phyloP scores from a whole-genome alignment of 1,139 yeast genomes.

The Saccharomyces uvarum region DNA sequence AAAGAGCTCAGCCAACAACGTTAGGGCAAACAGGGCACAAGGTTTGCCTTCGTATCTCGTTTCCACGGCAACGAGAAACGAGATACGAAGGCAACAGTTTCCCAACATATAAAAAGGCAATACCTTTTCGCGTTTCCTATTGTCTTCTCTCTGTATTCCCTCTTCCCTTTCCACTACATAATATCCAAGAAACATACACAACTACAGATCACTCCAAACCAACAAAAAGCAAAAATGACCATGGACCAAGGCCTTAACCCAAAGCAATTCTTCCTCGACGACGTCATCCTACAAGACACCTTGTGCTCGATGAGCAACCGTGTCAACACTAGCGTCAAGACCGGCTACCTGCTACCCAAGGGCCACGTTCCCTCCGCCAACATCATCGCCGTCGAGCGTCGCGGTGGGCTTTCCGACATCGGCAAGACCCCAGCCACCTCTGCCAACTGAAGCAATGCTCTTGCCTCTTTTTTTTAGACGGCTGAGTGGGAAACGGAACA shows the following conservation, averaged over 20 bases:
- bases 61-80: slow-evolving; percentile 3
- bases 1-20: background rate
- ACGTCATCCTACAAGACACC: background rate
- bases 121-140: background rate
- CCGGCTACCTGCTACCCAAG: slow-evolving; percentile 41
- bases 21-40: background rate
- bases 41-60: slow-evolving; percentile 1
- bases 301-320: slow-evolving; percentile 21
- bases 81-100: slow-evolving; percentile 3
- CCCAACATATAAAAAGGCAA: background rate
- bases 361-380: slow-evolving; percentile 2
- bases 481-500: background rate
- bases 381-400: background rate
- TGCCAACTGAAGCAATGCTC: background rate
- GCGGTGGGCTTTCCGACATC: background rate
- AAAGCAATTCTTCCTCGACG: background rate
- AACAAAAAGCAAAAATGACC: background rate
- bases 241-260: slow-evolving; percentile 1
- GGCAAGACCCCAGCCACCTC: background rate
- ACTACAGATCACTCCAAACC: background rate
- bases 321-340: slow-evolving; percentile 55
- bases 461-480: background rate
- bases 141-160: background rate
- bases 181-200: background rate
- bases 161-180: background rate